Evolutionary conservation across 352 stramenopile species (phyloP).

Genomic region (Pythium sukuiense): DNA sequence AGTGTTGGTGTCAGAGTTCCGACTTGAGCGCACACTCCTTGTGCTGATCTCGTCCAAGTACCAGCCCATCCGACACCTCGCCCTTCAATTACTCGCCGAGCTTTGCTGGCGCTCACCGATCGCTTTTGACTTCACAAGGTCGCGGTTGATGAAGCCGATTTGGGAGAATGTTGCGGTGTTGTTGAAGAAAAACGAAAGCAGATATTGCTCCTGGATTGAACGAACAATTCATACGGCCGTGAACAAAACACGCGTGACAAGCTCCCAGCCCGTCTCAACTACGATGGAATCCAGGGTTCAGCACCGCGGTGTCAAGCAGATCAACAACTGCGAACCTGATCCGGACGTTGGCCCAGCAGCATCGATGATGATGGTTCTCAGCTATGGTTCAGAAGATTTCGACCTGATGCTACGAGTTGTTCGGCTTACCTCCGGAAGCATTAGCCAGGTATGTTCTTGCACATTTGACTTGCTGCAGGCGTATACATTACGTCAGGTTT

Average conservation of each 20-base stretch:
- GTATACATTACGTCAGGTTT: background rate
- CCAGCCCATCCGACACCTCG: conserved; percentile 9
- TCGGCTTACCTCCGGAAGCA: background rate
- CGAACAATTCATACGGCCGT: conserved; percentile 5
- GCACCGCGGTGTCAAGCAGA: background rate
- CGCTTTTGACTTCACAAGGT: conserved; percentile 18
- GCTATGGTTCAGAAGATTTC: conserved; percentile 9
- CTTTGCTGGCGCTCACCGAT: conserved; percentile 19
- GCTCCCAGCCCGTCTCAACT: background rate
- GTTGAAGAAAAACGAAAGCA: background rate
- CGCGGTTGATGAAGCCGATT: conserved; percentile 18
- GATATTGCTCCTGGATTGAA: conserved; percentile 24
- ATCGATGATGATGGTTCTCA: conserved; percentile 17
- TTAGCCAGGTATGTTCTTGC: conserved; percentile 5
- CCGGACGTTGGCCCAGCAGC: conserved; percentile 7
- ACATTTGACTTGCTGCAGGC: background rate
- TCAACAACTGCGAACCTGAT: background rate
- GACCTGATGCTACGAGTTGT: conserved; percentile 9
- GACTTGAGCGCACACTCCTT: conserved; percentile 19
- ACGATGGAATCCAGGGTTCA: background rate
- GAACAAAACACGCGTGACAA: background rate
- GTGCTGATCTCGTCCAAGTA: conserved; percentile 14
- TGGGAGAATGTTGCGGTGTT: conserved; percentile 22
- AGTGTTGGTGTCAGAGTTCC: conserved; percentile 16
- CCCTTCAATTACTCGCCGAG: conserved; percentile 17